Evolutionary conservation across 148 eudicot genomes (phyloP).

Genomic region (Simmondsia chinensis): DNA sequence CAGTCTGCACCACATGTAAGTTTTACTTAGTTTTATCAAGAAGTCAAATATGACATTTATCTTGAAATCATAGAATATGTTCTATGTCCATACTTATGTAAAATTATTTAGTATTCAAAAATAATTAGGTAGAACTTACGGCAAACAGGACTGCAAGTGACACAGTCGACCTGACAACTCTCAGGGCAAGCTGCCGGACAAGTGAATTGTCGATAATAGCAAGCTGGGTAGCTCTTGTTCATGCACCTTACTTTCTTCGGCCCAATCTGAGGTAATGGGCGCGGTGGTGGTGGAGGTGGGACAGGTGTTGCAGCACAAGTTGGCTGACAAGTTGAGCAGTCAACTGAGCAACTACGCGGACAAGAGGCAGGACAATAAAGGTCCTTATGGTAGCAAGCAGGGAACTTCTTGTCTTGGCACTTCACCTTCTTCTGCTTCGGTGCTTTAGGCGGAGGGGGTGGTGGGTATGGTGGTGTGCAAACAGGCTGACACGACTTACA

Average conservation of each 20-base stretch:
- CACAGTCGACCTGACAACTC: constrained; percentile 43
- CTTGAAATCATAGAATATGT: too few species aligned
- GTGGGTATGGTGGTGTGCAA: neutral
- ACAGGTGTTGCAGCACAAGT: neutral
- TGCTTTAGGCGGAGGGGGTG: constrained; percentile 2
- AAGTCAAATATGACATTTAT: too few species aligned
- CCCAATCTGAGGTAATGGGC: neutral
- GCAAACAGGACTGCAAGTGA: constrained; percentile 43
- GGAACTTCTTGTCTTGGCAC: too few species aligned
- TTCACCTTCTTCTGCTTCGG: too few species aligned
- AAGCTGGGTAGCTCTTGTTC: constrained; percentile 17
- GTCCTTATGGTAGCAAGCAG: too few species aligned
- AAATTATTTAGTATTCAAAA: too few species aligned
- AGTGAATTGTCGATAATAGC: constrained; percentile 22
- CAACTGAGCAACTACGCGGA: too few species aligned
- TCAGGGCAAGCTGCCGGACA: constrained; percentile 36
- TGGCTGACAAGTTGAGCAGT: too few species aligned
- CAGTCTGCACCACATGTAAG: constrained; percentile 24
- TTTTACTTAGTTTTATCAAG: neutral
- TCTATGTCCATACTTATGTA: too few species aligned
- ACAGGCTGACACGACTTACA: constrained; percentile 19
- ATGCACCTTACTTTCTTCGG: constrained; percentile 33
- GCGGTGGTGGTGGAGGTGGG: neutral
- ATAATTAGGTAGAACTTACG: constrained; percentile 23
- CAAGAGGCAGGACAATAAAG: too few species aligned